Percentiles rank a stretch among this genome's conserved stretches.
Evolutionary conservation across 1,284 basidiomycete species (phyloP).

Genomic region (Marasmius fiardii): DNA sequence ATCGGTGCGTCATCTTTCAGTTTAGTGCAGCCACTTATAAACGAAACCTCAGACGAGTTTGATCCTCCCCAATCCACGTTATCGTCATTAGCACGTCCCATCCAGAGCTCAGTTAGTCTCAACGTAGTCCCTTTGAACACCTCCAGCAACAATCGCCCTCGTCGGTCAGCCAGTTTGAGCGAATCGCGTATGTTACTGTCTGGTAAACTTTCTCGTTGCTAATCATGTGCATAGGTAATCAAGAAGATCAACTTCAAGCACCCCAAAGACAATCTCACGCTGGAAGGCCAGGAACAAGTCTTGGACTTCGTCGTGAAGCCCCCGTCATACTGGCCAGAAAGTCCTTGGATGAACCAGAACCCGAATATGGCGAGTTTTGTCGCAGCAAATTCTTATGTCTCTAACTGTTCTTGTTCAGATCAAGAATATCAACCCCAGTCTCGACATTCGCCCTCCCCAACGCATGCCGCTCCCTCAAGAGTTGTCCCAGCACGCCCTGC

Average conservation of each 20-base stretch:
- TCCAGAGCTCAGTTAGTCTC: not conserved
- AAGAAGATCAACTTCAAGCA: slow-evolving; percentile 11
- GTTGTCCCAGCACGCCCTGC: slow-evolving; percentile 20
- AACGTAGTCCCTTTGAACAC: slow-evolving; percentile 22
- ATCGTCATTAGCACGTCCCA: not conserved
- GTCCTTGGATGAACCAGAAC: slow-evolving; percentile 48
- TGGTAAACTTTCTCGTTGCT: slow-evolving; percentile 8
- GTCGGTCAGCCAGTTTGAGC: slow-evolving; percentile 68
- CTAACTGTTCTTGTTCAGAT: not conserved
- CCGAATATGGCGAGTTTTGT: slow-evolving; percentile 29
- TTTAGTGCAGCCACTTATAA: not conserved
- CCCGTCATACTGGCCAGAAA: slow-evolving; percentile 43
- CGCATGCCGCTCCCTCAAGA: slow-evolving; percentile 26
- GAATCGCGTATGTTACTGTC: slow-evolving; percentile 40
- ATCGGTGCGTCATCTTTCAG: slow-evolving; percentile 8
- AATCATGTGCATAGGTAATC: not conserved
- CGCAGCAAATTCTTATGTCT: not conserved
- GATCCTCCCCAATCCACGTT: not conserved
- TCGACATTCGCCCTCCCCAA: slow-evolving; percentile 56
- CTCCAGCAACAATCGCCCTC: slow-evolving; percentile 43
- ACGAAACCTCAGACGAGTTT: not conserved
- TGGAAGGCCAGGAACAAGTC: slow-evolving; percentile 51
- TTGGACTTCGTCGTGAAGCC: slow-evolving; percentile 30
- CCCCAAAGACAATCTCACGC: slow-evolving; percentile 21
- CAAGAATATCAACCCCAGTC: slow-evolving; percentile 10